Percentiles rank a stretch among this genome's conserved stretches.
Evolutionary conservation across 352 stramenopile genomes (phyloP).

Genomic region (Pythium vanterpoolii): DNA sequence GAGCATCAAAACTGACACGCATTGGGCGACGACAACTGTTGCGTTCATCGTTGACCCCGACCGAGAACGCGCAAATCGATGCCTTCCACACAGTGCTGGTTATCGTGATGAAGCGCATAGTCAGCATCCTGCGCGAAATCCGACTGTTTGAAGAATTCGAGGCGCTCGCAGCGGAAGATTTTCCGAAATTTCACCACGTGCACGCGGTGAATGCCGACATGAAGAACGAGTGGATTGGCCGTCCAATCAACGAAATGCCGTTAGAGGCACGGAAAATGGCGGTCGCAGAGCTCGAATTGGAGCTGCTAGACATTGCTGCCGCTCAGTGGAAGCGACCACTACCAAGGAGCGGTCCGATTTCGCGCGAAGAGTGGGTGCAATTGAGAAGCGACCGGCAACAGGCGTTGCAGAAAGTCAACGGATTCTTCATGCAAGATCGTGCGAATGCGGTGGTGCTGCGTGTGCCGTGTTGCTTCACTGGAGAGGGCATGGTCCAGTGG

Average conservation of each 20-base stretch:
- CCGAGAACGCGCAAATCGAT: slow-evolving; percentile 60
- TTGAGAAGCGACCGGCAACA: slow-evolving; percentile 39
- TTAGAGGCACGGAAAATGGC: slow-evolving; percentile 53
- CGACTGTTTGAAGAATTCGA: slow-evolving; percentile 63
- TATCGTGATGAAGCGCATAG: slow-evolving; percentile 51
- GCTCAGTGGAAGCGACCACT: slow-evolving; percentile 15
- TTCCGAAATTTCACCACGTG: slow-evolving; percentile 43
- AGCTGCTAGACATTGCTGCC: slow-evolving; percentile 50
- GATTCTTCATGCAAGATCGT: slow-evolving; percentile 56
- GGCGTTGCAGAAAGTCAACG: slow-evolving; percentile 36
- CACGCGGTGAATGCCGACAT: slow-evolving; percentile 47
- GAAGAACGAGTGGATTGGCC: slow-evolving; percentile 50
- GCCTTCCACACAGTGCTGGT: slow-evolving; percentile 49
- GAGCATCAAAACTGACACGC: slow-evolving; percentile 26
- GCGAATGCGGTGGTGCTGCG: slow-evolving; percentile 32
- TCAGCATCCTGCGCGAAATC: slow-evolving; percentile 53
- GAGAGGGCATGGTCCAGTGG: slow-evolving; percentile 63
- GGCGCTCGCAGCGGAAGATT: slow-evolving; percentile 38
- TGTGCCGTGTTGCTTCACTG: slow-evolving; percentile 49
- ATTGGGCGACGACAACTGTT: slow-evolving; percentile 47
- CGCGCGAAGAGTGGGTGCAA: slow-evolving; percentile 49
- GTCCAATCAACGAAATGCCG: slow-evolving; percentile 51
- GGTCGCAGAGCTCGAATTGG: slow-evolving; percentile 57
- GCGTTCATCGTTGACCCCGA: slow-evolving; percentile 47
- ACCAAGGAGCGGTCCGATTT: slow-evolving; percentile 15